These are phyloP conservation scores for Chamaecyparis obtusa DNA, from an alignment of 75 land plant genomes.

Conservation along the genomic window DNA sequence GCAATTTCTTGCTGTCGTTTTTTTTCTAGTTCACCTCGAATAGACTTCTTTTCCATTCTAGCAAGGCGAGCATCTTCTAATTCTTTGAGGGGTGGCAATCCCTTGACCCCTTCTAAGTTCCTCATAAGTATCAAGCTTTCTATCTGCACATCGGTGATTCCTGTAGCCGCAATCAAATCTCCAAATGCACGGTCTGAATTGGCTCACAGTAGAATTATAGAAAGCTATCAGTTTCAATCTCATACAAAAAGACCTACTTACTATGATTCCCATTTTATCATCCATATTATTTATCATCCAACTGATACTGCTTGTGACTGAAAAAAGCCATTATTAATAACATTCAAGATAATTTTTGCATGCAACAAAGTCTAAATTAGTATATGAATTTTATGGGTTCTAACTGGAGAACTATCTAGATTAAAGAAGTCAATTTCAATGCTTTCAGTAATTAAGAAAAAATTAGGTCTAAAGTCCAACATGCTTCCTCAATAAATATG, in stretches of 20 bases:
- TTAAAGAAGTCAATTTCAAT: neutral
- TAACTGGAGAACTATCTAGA: neutral
- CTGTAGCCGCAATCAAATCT: slow-evolving; percentile 69
- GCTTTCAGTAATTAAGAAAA: neutral
- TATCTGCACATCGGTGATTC: slow-evolving; percentile 74
- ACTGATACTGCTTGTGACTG: neutral
- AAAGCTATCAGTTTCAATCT: neutral
- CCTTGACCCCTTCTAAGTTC: slow-evolving; percentile 62
- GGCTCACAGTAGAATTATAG: neutral
- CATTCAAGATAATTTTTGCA: neutral
- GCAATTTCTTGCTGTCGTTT: slow-evolving; percentile 75
- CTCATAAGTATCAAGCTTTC: slow-evolving; percentile 75
- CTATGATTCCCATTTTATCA: neutral
- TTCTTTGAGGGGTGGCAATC: slow-evolving; percentile 73
- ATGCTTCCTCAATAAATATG: neutral
- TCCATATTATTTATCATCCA: neutral
- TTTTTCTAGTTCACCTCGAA: slow-evolving; percentile 66
- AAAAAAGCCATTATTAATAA: neutral
- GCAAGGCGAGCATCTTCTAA: slow-evolving; percentile 61
- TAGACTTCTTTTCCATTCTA: slow-evolving; percentile 48
- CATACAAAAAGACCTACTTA: neutral
- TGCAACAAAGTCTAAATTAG: neutral
- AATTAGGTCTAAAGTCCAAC: neutral
- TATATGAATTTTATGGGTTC: neutral
- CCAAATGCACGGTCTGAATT: slow-evolving; percentile 71